These are phyloP conservation scores for Beauveria brongniartii DNA, from an alignment of 2,329 filamentous ascomycete genomes.

Conservation along the genomic window DNA sequence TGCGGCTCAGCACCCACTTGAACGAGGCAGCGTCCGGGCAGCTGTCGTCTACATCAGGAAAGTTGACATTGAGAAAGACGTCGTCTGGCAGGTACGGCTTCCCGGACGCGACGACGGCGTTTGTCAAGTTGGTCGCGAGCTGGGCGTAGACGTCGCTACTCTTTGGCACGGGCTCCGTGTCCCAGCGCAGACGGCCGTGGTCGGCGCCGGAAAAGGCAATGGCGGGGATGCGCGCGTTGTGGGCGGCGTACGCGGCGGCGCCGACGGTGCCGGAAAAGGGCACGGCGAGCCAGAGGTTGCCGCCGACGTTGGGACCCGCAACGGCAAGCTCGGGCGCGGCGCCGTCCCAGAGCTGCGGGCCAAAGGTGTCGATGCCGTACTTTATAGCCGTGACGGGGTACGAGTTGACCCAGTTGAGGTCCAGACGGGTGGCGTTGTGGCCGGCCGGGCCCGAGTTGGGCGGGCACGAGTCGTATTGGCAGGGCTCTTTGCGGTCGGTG, in stretches of 20 bases:
- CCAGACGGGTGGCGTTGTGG: slow-evolving; percentile 45
- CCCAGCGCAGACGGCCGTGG: slow-evolving; percentile 43
- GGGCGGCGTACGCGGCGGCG: slow-evolving; percentile 50
- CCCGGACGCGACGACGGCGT: slow-evolving; percentile 45
- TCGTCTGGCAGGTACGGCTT: slow-evolving; percentile 54
- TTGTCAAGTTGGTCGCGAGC: slow-evolving; percentile 50
- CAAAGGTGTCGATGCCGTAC: slow-evolving; percentile 51
- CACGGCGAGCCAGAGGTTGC: slow-evolving; percentile 48
- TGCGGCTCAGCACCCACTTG: slow-evolving; percentile 55
- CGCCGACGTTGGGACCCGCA: slow-evolving; percentile 52
- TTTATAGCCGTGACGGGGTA: slow-evolving; percentile 52
- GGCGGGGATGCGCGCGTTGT: slow-evolving; percentile 49
- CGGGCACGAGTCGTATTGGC: slow-evolving; percentile 55
- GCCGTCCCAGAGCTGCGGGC: slow-evolving; percentile 43
- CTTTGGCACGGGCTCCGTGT: slow-evolving; percentile 41
- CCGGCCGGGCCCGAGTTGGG: slow-evolving; percentile 47
- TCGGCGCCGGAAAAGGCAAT: slow-evolving; percentile 58
- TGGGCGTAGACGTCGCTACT: slow-evolving; percentile 56
- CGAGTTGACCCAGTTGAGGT: slow-evolving; percentile 65
- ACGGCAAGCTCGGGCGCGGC: slow-evolving; percentile 54
- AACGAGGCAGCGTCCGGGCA: slow-evolving; percentile 49
- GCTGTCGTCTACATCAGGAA: slow-evolving; percentile 40
- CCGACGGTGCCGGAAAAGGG: slow-evolving; percentile 62
- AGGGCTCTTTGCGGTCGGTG: slow-evolving; percentile 37
- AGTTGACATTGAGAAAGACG: slow-evolving; percentile 63